Evolutionary conservation across 1,139 yeast genomes (phyloP).

Genomic region (Taphrina communis): DNA sequence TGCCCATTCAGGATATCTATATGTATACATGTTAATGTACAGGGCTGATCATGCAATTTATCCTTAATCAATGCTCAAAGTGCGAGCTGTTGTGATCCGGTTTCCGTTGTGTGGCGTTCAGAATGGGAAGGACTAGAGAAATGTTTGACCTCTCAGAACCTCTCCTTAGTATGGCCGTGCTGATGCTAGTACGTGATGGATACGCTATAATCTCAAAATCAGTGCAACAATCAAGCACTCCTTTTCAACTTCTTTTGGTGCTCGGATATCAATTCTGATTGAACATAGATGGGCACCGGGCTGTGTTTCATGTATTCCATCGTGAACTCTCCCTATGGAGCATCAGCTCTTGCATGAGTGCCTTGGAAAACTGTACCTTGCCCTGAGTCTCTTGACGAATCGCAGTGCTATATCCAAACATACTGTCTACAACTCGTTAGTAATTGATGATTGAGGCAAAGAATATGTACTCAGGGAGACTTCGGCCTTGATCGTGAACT

Average conservation of each 20-base stretch:
- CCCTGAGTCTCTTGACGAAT: constrained; percentile 98
- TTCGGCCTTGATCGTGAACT: constrained; percentile 90
- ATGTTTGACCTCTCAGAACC: too few species aligned
- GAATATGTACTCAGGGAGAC: constrained; percentile 66
- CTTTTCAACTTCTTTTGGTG: constrained; percentile 62
- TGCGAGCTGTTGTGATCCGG: too few species aligned
- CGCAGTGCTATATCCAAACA: constrained; percentile 96
- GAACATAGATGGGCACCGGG: constrained; percentile 89
- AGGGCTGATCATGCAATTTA: too few species aligned
- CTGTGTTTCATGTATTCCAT: constrained; percentile 92
- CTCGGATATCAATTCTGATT: constrained; percentile 86
- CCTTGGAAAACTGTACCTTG: constrained; percentile 54
- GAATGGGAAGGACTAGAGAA: too few species aligned
- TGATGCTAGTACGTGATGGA: too few species aligned
- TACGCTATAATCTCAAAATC: background rate
- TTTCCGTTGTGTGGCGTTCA: too few species aligned
- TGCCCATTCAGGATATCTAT: too few species aligned
- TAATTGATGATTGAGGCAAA: constrained; percentile 2
- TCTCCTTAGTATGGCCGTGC: too few species aligned
- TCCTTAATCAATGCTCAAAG: too few species aligned
- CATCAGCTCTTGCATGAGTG: background rate
- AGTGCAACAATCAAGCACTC: background rate
- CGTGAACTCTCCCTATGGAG: constrained; percentile 79
- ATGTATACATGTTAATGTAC: too few species aligned
- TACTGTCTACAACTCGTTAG: constrained; percentile 58